Conservation (phyloP, 805 yeast species). For the Cyberlindnera petersonii region DNA sequence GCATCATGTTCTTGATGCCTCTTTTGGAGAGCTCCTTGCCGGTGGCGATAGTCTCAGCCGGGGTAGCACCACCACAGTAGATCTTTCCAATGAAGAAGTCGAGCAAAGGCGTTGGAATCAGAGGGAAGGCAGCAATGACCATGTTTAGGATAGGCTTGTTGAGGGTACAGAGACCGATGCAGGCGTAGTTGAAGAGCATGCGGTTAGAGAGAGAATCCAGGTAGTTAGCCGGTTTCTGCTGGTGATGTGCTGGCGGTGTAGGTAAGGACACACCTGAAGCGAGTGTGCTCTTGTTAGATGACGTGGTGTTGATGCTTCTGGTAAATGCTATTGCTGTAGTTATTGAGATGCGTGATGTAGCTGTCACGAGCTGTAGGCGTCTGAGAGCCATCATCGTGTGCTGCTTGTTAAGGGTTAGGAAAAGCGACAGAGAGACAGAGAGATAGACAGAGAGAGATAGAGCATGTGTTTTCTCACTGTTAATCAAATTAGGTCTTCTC, state of each 20-base stretch:
- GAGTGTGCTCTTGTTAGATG: conserved; percentile 12
- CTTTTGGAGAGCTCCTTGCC: conserved; percentile 63
- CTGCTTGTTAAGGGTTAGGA: too few relatives aligned
- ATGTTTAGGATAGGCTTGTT: conserved; percentile 58
- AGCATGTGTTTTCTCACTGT: too few relatives aligned
- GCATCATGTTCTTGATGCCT: conserved; percentile 91
- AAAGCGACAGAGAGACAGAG: too few relatives aligned
- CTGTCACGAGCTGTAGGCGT: not conserved
- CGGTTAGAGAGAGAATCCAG: conserved; percentile 48
- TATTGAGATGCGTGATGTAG: not conserved
- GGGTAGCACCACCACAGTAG: conserved; percentile 87
- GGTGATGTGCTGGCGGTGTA: not conserved
- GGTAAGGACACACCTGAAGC: conserved; percentile 2
- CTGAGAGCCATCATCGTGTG: not conserved
- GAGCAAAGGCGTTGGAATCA: conserved; percentile 66
- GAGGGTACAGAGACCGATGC: conserved; percentile 67
- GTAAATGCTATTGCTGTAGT: not conserved
- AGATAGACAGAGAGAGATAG: too few relatives aligned
- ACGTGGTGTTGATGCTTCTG: conserved; percentile 22
- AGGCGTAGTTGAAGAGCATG: conserved; percentile 59
- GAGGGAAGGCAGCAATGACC: conserved; percentile 66
- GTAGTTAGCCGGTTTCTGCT: conserved; percentile 35
- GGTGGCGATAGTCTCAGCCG: conserved; percentile 63
- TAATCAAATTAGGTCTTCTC: too few relatives aligned
- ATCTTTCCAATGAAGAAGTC: conserved; percentile 72